Evolutionary conservation across 495 filamentous ascomycete species (phyloP), one percentile per base, ranked within the genome.

Genomic region (Hyaloscypha bicolor): DNA sequence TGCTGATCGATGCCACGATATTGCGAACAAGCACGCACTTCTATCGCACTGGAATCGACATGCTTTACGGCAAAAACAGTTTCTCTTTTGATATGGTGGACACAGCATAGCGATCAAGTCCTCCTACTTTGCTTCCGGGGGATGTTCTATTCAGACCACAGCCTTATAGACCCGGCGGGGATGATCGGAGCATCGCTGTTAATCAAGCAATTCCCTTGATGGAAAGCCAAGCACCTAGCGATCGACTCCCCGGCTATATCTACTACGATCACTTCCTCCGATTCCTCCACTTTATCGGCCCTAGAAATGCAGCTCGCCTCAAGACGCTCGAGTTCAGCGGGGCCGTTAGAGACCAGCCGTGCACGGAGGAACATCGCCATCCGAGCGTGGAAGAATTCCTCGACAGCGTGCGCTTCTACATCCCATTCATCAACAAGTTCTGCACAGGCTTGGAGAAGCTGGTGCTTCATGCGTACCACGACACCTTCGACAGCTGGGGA

Each of bases 181-280:
- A 45, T 12, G 3, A 45, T 16, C 14, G 42, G 42, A 12, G 3
- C 6, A 45, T 19, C 42, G 14, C 6, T 6, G 14, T 19, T 4
- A 45, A 19, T 12, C 8, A 19, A 16, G 42, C 42, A 9, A 16
- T 45, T 45, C 9, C 6, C 8, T 19, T 45, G 8, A 45, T 45
- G n/a, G n/a, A n/a, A n/a, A n/a, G n/a, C 14, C 9, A 45, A 37
- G 3, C 6, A 12, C 14, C 42, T 11, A 12, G 3, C 14, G 42
- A 19, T 19, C 42, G 14, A 19, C 42, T 45, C 14, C 37, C 37
- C 11, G 58, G n/a, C 3, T 37, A 37, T 12, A 12, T 60, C 6
- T 60, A 14, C 21, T 55, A 55, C 53, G 53, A 55, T 29, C 53
- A 22, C 21, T 55, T 55, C 14, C 53, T 55, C 4, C 53, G 53